Percentiles rank a stretch among this genome's conserved stretches.
These are phyloP conservation scores for Delphinella strobiligena DNA, from an alignment of 2,329 filamentous ascomycete species.

Conservation along the genomic window DNA sequence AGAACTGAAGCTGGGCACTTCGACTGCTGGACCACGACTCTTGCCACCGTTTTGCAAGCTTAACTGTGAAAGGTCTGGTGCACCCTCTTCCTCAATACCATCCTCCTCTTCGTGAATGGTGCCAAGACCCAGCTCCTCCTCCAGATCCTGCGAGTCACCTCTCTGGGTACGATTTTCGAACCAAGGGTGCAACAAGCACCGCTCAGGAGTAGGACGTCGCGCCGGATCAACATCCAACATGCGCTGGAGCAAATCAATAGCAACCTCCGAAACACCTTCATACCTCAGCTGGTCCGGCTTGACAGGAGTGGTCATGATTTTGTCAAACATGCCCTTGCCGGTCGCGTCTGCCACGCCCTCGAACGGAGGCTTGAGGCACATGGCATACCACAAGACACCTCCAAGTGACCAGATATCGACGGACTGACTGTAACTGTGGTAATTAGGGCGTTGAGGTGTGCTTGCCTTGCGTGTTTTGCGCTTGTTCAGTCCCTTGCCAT, in stretches of 20 bases:
- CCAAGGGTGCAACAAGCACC: constrained; percentile 66
- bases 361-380: constrained; percentile 73
- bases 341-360: constrained; percentile 63
- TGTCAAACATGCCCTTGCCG: constrained; percentile 68
- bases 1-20: constrained; percentile 21
- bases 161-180: constrained; percentile 36
- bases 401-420: constrained; percentile 96
- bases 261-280: constrained; percentile 48
- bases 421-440: constrained; percentile 68
- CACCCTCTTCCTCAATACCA: constrained; percentile 45
- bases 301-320: constrained; percentile 69
- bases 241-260: constrained; percentile 60
- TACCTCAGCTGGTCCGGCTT: constrained; percentile 52
- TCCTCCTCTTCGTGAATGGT: constrained; percentile 44
- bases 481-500: constrained; percentile 37
- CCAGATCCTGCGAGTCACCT: constrained; percentile 4
- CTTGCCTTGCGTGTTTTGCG: constrained; percentile 36
- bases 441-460: constrained; percentile 26
- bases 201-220: constrained; percentile 58
- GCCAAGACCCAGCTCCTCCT: constrained; percentile 18
- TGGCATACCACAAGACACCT: constrained; percentile 76
- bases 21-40: constrained; percentile 11
- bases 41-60: constrained; percentile 41
- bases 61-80: constrained; percentile 48
- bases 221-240: constrained; percentile 77